Base-by-base conservation (phyloP, 192 early-diverging fungal genomes). In the Rhizoclosmatium sp. region DNA sequence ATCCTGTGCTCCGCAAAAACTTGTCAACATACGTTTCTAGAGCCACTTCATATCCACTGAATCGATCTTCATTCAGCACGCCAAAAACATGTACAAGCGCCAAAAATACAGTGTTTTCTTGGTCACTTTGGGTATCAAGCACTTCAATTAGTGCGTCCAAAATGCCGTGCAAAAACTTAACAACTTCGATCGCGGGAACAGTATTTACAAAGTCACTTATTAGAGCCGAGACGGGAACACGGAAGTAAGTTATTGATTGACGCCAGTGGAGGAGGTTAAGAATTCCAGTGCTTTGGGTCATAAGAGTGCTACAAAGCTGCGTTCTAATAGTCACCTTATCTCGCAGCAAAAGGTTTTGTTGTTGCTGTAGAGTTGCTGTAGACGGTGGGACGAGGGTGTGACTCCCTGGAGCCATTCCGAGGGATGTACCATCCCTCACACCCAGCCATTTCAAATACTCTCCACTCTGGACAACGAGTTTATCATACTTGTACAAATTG, bases 191-290 rank as follows among this genome's bases (percentile, higher is more conserved):
- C 69, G 92, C 90, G 46, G 87, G 86, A 23, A 93, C 75, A 48
- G 60, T 40, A 16, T 69, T 65, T 2, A 31, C 40, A 46, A 86
- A 86, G 16, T 88, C 69, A 42, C 47, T 47, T 0, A 88, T 47
- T 4, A 88, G 75, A 39, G 3, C 59, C 45, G 78, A 44, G 79
- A 82, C 70, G 89, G 80, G 59, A 78, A 82, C 7, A 71, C 71
- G n/a, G 79, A 71, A 19, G 66, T 64, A 56, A 73, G 46, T 9
- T 76, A 60, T 7, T 80, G 75, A 77, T 44, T 87, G 75, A 23
- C 83, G 79, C 93, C 93, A 94, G 60, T 91, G 85, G 23, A 93
- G 65, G 31, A 94, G 79, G 78, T 94, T 90, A 5, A 92, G 80
- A 39, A 94, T 69, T 1, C 85, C 73, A 3, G 85, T 82, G 47